Base-by-base conservation (phyloP, 495 filamentous ascomycete species). In the Aspergillus biplanus region DNA sequence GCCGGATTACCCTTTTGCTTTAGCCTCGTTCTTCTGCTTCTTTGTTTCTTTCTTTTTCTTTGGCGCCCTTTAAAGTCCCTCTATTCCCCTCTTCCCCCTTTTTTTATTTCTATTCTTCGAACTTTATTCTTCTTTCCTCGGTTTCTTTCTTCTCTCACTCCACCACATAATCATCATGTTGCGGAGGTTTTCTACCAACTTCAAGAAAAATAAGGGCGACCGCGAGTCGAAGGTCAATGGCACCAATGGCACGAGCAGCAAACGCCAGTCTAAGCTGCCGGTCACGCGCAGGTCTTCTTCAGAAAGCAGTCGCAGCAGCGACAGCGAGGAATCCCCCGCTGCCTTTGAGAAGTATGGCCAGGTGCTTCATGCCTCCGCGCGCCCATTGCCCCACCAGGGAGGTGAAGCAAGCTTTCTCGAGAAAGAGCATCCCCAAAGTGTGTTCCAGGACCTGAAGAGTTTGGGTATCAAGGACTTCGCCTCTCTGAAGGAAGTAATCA, bases 381-480 rank as follows among this genome's bases (percentile, higher is more conserved):
- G 85, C 54, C 90, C 91, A 32, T 68, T 90, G 62, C 89, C 91
- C 0, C 85, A 80, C 59, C 85, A 91, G 67, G 83, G 77, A 52
- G 87, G 89, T 12, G 83, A 87, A 71, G 89, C 89, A 47, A 81
- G 84, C 13, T 80, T 78, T 60, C 57, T 80, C 18, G 79, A 84
- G 62, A 71, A 85, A 18, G 78, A 82, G 32, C 69, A 82, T 57
- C 78, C 81, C 33, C 82, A 83, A 0, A 84, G 88, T 48, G 69
- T 92, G 34, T 79, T 83, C 71, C 74, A 82, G 50, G 91, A 94
- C 65, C 69, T 93, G 46, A 87, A 82, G 66, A 71, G 79, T 9
- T 67, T 95, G 57, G 83, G 84, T 5, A 79, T 88, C 71, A 80
- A 83, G 62, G 86, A 89, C 62, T 62, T 83, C 52, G 67, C 74